Base-by-base conservation (phyloP, 192 early-diverging fungal genomes). In the Coemansia sp. region DNA sequence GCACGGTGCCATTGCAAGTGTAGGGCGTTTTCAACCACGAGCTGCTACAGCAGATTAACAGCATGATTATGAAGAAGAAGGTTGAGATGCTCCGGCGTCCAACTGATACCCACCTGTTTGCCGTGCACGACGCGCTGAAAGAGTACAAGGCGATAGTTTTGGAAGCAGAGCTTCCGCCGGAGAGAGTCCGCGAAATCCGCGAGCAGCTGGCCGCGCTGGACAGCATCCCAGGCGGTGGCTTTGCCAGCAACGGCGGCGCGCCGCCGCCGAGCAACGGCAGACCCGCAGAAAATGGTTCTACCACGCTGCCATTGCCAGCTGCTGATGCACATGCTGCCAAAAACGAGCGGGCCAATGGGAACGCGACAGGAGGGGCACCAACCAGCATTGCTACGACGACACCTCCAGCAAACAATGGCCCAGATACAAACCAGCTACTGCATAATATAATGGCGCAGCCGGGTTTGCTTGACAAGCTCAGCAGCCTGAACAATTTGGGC, bases 11-110 rank as follows among this genome's bases (percentile, higher is more conserved):
- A 17, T 39, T 39, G 4, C 36, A 20, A 20, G 17, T 56, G 20
- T 74, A 74, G 70, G 63, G 35, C 5, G 21, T 32, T 23, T 28
- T 31, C 34, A 66, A 62, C 54, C 64, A 62, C 15, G 50, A 42
- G 3, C 50, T 74, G 55, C 45, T 74, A 25, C 70, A 59, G 40
- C 59, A 62, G 34, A 60, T 74, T 26, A 55, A 62, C 48, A 58
- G 43, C 32, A 30, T 67, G 12, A 38, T 74, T 31, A 26, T 58
- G 9, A 74, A 74, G 27, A 74, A 74, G 55, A 52, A 62, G 27
- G 59, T 74, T 6, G 70, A 74, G 51, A 40, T 67, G 36, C 51
- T 67, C 6, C 70, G 70, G 29, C 43, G 64, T 31, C 70, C 70
- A 25, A 67, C 56, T 60, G 70, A 73, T 11, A 39, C 52, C 8